These are phyloP conservation scores for Colletotrichum sp. DNA, from an alignment of 2,329 filamentous ascomycete genomes.

Conservation along the genomic window DNA sequence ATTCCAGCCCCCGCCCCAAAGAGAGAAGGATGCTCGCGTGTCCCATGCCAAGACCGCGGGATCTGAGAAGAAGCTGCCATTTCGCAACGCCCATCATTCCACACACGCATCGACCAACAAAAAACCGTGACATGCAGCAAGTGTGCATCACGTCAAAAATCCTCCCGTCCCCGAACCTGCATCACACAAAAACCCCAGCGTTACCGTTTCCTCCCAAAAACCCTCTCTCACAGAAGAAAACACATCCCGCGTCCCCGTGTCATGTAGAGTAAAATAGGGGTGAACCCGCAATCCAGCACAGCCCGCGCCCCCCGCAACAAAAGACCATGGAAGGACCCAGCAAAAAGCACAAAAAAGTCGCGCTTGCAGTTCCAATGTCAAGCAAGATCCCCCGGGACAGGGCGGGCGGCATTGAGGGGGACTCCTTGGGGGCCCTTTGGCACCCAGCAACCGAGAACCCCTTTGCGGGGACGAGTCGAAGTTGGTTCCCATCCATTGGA, in stretches of 20 bases:
- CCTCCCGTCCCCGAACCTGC: background rate
- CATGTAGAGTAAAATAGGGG: background rate
- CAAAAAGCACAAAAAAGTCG: background rate
- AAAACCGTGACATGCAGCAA: background rate
- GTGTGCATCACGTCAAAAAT: background rate
- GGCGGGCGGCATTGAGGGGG: constrained; percentile 9
- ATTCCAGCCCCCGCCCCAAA: background rate
- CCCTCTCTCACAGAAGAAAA: background rate
- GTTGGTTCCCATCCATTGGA: background rate
- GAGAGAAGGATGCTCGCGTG: background rate
- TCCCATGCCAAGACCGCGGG: background rate
- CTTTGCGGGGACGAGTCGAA: background rate
- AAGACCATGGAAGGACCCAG: background rate
- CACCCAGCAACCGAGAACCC: background rate
- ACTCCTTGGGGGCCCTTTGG: background rate
- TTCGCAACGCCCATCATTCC: background rate
- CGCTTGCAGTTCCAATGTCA: background rate
- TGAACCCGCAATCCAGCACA: background rate
- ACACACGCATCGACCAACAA: background rate
- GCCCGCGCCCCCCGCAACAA: background rate
- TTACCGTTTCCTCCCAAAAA: background rate
- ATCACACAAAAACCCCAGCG: background rate
- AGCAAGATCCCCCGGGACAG: background rate
- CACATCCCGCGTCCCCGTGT: background rate
- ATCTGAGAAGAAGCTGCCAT: background rate